Conservation (phyloP, 2,329 filamentous ascomycete genomes). For the Mycosphaerella arachidis region DNA sequence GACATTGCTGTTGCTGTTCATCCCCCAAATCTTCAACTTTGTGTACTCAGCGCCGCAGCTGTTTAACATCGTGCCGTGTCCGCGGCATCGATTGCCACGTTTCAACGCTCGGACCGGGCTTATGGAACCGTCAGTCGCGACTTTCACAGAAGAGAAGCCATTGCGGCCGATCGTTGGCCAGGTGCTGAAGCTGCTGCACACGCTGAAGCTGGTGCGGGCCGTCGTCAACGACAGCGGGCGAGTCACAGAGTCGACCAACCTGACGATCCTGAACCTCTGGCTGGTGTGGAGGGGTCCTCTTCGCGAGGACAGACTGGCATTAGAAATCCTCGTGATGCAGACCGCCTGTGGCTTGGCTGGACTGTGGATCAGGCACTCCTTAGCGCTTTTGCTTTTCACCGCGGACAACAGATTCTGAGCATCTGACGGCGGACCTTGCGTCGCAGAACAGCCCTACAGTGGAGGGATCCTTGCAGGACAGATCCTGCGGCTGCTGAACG, state of each 20-base stretch:
- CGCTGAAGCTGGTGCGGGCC: conserved; percentile 64
- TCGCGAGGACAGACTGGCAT: conserved; percentile 76
- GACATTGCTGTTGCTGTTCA: conserved; percentile 81
- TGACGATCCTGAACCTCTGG: conserved; percentile 95
- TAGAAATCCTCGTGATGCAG: conserved; percentile 78
- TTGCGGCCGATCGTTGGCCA: conserved; percentile 60
- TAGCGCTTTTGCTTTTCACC: conserved; percentile 84
- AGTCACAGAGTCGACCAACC: conserved; percentile 77
- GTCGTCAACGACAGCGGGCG: conserved; percentile 59
- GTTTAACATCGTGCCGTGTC: conserved; percentile 85
- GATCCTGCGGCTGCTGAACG: not conserved
- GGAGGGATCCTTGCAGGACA: conserved; percentile 13
- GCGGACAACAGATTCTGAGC: conserved; percentile 63
- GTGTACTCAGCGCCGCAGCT: conserved; percentile 88
- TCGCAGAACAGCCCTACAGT: conserved; percentile 9
- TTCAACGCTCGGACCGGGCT: conserved; percentile 83
- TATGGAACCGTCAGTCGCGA: conserved; percentile 79
- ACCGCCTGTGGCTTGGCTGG: conserved; percentile 70
- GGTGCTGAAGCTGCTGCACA: conserved; percentile 63
- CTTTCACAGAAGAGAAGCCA: conserved; percentile 60
- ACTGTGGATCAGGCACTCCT: conserved; percentile 76
- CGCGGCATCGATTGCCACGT: conserved; percentile 81
- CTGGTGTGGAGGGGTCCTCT: conserved; percentile 90
- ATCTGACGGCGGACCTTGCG: conserved; percentile 14
- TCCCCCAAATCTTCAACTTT: conserved; percentile 96